These are phyloP conservation scores for Protomyces macrosporus DNA, from an alignment of 1,139 yeast species.

Conservation along the genomic window DNA sequence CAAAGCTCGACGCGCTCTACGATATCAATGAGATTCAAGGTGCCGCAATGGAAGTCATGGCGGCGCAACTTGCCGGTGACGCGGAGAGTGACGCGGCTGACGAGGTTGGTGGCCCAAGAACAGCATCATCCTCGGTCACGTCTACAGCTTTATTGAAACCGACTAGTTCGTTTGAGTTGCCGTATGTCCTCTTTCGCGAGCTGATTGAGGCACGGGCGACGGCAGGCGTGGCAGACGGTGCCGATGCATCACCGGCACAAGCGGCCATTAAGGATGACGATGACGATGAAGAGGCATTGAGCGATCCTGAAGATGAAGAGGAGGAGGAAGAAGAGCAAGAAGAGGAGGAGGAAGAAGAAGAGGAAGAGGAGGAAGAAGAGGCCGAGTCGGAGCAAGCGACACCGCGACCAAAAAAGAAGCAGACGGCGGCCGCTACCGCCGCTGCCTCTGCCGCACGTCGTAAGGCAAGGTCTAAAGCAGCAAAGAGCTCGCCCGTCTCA, in stretches of 20 bases:
- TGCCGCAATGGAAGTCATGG: neutral
- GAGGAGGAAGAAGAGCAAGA: neutral
- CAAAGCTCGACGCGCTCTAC: constrained; percentile 7
- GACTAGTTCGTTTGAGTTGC: neutral
- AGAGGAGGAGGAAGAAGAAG: neutral
- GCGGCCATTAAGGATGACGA: neutral
- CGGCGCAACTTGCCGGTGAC: neutral
- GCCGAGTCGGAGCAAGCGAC: neutral
- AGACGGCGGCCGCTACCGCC: neutral
- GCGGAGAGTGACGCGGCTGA: constrained; percentile 3
- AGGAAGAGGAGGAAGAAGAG: neutral
- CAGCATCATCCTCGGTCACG: neutral
- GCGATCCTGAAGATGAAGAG: neutral
- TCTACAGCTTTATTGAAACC: neutral
- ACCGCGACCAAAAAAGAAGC: neutral
- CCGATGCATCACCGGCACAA: neutral
- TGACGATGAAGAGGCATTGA: neutral
- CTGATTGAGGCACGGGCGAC: constrained; percentile 13
- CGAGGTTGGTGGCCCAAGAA: neutral
- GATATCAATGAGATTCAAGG: constrained; percentile 6
- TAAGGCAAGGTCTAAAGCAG: neutral
- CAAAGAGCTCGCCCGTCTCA: neutral
- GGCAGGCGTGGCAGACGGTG: neutral
- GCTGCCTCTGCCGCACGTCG: neutral
- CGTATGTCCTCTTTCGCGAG: constrained; percentile 11